Evolutionary conservation across 2,329 filamentous ascomycete genomes (phyloP).

Genomic region (Scleromitrula shiraiana): DNA sequence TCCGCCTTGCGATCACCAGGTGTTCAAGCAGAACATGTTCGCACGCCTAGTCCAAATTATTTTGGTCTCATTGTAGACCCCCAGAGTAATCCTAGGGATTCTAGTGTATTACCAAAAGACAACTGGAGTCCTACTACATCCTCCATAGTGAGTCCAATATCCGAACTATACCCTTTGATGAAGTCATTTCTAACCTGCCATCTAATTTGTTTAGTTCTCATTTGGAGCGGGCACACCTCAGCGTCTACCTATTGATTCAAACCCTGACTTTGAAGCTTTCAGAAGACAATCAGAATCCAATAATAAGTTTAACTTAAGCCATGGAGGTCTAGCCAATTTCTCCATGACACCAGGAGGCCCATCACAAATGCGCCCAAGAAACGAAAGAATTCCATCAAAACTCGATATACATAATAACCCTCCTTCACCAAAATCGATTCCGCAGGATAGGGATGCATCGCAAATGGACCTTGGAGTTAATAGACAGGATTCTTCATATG

Average conservation of each 20-base stretch:
- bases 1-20: conserved; percentile 21
- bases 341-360: conserved; percentile 29
- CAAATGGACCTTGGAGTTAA: conserved; percentile 34
- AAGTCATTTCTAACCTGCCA: neutral
- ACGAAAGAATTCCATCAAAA: conserved; percentile 20
- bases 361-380: conserved; percentile 13
- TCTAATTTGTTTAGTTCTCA: conserved; percentile 44
- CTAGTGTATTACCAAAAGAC: conserved; percentile 53
- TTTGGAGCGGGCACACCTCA: conserved; percentile 62
- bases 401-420: conserved; percentile 17
- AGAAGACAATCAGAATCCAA: conserved; percentile 63
- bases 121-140: conserved; percentile 71
- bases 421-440: conserved; percentile 18
- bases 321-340: conserved; percentile 38
- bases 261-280: conserved; percentile 78
- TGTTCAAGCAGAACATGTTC: conserved; percentile 20
- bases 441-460: conserved; percentile 13
- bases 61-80: conserved; percentile 69
- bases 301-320: conserved; percentile 40
- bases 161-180: neutral
- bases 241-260: conserved; percentile 63
- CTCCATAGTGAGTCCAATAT: conserved; percentile 39
- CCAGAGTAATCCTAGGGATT: conserved; percentile 52
- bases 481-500: conserved; percentile 46
- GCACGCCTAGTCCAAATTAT: conserved; percentile 70